Evolutionary conservation across 2,329 filamentous ascomycete genomes (phyloP).

Genomic region (Trichoderma oligosporum): DNA sequence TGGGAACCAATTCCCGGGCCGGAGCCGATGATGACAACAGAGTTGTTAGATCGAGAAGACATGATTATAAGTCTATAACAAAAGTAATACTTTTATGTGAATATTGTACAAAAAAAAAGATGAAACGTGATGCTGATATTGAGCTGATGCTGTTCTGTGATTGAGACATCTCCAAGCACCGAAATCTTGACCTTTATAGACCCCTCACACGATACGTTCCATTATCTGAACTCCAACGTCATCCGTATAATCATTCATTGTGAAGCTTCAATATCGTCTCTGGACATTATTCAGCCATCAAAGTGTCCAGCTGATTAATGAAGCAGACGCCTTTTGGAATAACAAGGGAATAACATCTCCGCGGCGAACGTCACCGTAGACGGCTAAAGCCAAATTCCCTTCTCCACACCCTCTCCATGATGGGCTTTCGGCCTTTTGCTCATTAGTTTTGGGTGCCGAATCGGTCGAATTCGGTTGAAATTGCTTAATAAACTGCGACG

Average conservation of each 20-base stretch:
- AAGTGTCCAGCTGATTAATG: conserved; percentile 2
- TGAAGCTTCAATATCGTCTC: background rate
- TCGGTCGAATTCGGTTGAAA: background rate
- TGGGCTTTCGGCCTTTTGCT: background rate
- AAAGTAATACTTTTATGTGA: background rate
- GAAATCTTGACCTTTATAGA: background rate
- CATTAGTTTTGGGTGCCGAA: no score
- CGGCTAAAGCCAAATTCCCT: background rate
- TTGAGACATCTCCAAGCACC: background rate
- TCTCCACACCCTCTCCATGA: background rate
- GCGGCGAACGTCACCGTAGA: background rate
- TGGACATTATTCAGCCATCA: conserved; percentile 4
- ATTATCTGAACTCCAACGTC: background rate
- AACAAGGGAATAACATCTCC: conserved; percentile 3
- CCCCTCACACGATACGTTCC: background rate
- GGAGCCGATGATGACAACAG: conserved; percentile 73
- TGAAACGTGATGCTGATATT: background rate
- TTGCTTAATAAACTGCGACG: background rate
- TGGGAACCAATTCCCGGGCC: conserved; percentile 92
- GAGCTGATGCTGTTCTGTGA: background rate
- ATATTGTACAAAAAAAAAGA: no score
- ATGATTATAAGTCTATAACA: background rate
- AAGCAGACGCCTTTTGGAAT: background rate
- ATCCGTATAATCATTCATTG: background rate
- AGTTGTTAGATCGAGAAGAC: conserved; percentile 10